Evolutionary conservation across 768 basidiomycete species (phyloP).

Genomic region (Daedaleopsis sinensis): DNA sequence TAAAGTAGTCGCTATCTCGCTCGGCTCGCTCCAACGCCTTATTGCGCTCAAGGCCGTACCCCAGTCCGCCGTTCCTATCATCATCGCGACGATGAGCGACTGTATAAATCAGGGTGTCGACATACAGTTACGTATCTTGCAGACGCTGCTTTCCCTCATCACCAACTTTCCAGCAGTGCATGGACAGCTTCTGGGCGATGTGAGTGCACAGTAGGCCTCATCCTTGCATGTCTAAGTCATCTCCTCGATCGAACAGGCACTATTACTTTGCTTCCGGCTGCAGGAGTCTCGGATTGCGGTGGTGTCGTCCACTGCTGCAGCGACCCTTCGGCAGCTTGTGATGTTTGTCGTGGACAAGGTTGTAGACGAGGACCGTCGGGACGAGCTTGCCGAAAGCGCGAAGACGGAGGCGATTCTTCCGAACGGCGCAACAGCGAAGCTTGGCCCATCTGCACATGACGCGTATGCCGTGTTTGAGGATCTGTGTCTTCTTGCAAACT

Average conservation of each 20-base stretch:
- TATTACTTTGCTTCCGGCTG: slow-evolving; percentile 92
- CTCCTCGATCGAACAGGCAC: slow-evolving; percentile 52
- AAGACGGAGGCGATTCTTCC: slow-evolving; percentile 59
- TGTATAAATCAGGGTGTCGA: slow-evolving; percentile 95
- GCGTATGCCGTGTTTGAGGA: slow-evolving; percentile 91
- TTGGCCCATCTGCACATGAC: slow-evolving; percentile 81
- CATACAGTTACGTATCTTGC: slow-evolving; percentile 92
- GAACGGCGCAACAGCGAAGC: slow-evolving; percentile 60
- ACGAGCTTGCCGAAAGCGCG: slow-evolving; percentile 34
- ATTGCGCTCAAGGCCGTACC: slow-evolving; percentile 87
- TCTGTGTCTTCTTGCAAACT: slow-evolving; percentile 84
- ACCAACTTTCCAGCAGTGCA: slow-evolving; percentile 86
- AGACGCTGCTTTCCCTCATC: slow-evolving; percentile 88
- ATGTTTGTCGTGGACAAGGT: slow-evolving; percentile 99
- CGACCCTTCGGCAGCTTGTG: slow-evolving; percentile 91
- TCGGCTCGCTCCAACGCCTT: slow-evolving; percentile 89
- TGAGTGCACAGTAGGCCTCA: slow-evolving; percentile 42
- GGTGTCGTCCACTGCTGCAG: slow-evolving; percentile 96
- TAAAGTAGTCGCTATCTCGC: slow-evolving; percentile 91
- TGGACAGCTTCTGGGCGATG: slow-evolving; percentile 79
- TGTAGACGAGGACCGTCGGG: slow-evolving; percentile 68
- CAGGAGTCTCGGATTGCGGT: slow-evolving; percentile 96
- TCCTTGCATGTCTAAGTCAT: neutral
- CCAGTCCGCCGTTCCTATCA: slow-evolving; percentile 72
- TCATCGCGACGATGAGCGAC: slow-evolving; percentile 83